Conservation (phyloP, 306 rosid species). For the Urtica urens region DNA sequence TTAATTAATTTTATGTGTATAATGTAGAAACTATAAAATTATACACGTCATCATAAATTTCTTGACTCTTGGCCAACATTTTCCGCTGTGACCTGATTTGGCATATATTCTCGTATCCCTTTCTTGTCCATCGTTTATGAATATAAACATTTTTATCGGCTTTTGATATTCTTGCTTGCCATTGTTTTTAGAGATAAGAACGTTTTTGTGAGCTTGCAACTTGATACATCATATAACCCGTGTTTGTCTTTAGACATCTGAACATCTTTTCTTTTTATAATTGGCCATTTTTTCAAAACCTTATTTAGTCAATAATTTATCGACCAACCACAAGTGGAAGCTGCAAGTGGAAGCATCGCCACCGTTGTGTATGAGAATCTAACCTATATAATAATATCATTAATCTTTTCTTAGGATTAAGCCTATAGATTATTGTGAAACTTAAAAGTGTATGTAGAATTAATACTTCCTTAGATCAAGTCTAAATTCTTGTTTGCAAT, state of each 20-base stretch:
- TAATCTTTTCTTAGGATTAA: too few species aligned
- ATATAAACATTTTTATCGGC: neutral
- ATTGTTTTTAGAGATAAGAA: constrained; percentile 2
- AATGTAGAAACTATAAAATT: too few species aligned
- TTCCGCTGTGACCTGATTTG: constrained; percentile 11
- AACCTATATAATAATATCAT: neutral
- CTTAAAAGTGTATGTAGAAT: constrained; percentile 21
- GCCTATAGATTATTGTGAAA: too few species aligned
- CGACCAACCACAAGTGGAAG: constrained; percentile 21
- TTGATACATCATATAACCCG: too few species aligned
- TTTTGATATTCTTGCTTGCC: constrained; percentile 15
- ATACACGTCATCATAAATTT: constrained; percentile 11
- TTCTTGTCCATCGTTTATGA: neutral
- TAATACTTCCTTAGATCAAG: constrained; percentile 23
- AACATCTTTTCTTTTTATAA: neutral
- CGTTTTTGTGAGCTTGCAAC: constrained; percentile 4
- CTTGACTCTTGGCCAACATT: constrained; percentile 24
- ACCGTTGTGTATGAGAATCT: neutral
- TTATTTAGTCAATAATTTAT: neutral
- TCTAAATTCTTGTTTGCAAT: constrained; percentile 14
- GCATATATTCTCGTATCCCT: constrained; percentile 13
- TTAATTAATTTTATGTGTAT: too few species aligned
- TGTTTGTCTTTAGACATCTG: constrained; percentile 15
- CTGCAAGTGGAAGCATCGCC: constrained; percentile 19
- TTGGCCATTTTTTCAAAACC: neutral